Conservation (phyloP, 2,329 filamentous ascomycete species). For the Diaporthe sp. region DNA sequence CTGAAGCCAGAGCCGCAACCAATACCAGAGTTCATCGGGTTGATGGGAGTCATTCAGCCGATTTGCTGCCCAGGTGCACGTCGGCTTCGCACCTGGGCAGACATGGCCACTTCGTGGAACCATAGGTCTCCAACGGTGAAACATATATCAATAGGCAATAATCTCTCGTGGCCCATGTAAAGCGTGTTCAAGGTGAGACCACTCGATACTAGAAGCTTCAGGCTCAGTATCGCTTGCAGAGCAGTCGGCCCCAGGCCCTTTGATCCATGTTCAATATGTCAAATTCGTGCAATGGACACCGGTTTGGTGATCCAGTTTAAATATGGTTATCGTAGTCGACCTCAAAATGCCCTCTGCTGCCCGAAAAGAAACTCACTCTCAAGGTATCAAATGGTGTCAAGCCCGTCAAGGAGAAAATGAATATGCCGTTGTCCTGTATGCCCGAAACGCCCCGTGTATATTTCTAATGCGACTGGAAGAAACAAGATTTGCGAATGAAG, state of each 20-base stretch:
- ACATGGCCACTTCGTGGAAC: neutral
- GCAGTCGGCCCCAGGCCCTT: neutral
- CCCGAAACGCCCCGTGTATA: constrained; percentile 40
- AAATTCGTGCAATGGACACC: constrained; percentile 20
- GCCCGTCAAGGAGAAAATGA: constrained; percentile 17
- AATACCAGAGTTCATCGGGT: neutral
- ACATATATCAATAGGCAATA: neutral
- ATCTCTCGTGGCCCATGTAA: neutral
- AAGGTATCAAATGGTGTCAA: constrained; percentile 39
- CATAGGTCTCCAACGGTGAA: neutral
- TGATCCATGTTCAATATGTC: constrained; percentile 4
- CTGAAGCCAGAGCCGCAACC: neutral
- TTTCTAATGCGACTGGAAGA: constrained; percentile 16
- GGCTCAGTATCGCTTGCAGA: neutral
- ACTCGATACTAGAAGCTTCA: neutral
- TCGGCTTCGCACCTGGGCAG: neutral
- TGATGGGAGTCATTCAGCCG: neutral
- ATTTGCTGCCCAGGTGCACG: neutral
- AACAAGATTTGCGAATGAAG: neutral
- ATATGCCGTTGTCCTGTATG: constrained; percentile 39
- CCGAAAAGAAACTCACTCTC: constrained; percentile 17
- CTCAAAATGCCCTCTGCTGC: constrained; percentile 11
- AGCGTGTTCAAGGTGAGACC: neutral
- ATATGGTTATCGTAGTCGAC: constrained; percentile 1
- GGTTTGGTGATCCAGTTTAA: neutral